Conservation (phyloP, 2,329 filamentous ascomycete species). For the Verticillium tricorpus region DNA sequence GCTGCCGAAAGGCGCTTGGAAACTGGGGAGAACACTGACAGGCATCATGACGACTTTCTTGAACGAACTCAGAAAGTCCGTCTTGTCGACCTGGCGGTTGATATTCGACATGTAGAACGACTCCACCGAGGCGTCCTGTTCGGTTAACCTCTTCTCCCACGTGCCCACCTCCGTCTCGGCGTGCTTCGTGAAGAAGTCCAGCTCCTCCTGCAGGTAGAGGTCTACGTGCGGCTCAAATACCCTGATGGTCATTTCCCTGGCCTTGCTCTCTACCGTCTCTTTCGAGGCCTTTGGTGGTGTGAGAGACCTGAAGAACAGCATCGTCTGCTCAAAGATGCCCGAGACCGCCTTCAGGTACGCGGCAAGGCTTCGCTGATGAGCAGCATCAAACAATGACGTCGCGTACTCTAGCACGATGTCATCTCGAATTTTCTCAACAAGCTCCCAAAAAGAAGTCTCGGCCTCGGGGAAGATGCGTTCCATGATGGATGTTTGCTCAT, state of each 20-base stretch:
- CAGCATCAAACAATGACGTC: conserved; percentile 80
- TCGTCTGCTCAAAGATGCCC: conserved; percentile 79
- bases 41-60: conserved; percentile 99
- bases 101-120: conserved; percentile 95
- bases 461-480: conserved; percentile 75
- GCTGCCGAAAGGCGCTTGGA: conserved; percentile 45
- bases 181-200: conserved; percentile 75
- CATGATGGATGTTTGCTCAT: conserved; percentile 78
- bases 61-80: conserved; percentile 93
- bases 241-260: conserved; percentile 62
- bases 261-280: conserved; percentile 57
- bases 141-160: conserved; percentile 90
- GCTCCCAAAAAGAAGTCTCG: conserved; percentile 66
- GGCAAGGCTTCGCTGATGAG: conserved; percentile 69
- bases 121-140: conserved; percentile 86
- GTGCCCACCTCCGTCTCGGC: conserved; percentile 72
- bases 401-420: conserved; percentile 84
- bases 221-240: conserved; percentile 94
- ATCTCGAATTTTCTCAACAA: conserved; percentile 78
- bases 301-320: conserved; percentile 71
- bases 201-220: conserved; percentile 84
- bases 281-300: conserved; percentile 60
- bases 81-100: conserved; percentile 91
- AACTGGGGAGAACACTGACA: conserved; percentile 78
- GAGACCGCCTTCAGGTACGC: conserved; percentile 83